Evolutionary conservation across 805 yeast species (phyloP).

Genomic region (Zygosaccharomyces pseudorouxii): DNA sequence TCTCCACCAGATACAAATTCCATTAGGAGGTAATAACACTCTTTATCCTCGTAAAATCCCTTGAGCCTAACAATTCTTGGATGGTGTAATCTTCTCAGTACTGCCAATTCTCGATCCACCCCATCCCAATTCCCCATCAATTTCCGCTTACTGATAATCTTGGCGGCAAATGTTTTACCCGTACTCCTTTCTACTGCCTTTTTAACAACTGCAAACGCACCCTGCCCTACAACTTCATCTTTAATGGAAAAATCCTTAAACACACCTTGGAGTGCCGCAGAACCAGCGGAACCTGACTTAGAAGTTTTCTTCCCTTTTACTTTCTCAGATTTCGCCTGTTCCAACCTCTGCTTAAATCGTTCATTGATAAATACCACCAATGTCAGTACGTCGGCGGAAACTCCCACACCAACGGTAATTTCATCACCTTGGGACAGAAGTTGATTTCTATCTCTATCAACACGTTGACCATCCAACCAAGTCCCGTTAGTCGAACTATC

Average conservation of each 20-base stretch:
- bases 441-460: conserved; percentile 74
- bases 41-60: conserved; percentile 80
- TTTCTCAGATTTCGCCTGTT: conserved; percentile 14
- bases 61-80: conserved; percentile 79
- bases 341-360: conserved; percentile 29
- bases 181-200: conserved; percentile 82
- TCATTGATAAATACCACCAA: conserved; percentile 45
- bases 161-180: conserved; percentile 85
- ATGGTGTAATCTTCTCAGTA: conserved; percentile 71
- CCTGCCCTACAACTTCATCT: conserved; percentile 88
- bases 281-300: conserved; percentile 10
- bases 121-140: conserved; percentile 75
- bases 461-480: conserved; percentile 64
- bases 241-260: conserved; percentile 68
- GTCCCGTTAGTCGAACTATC: conserved; percentile 94
- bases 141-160: conserved; percentile 78
- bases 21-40: conserved; percentile 84
- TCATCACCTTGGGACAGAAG: conserved; percentile 90
- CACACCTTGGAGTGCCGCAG: conserved; percentile 41
- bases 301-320: conserved; percentile 2
- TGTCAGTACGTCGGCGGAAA: conserved; percentile 57
- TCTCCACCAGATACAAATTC: conserved; percentile 97
- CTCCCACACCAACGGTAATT: conserved; percentile 83
- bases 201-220: conserved; percentile 96
- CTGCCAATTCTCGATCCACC: conserved; percentile 80